Conservation (phyloP, 1,139 yeast genomes). For the Ogataea hybrid region DNA sequence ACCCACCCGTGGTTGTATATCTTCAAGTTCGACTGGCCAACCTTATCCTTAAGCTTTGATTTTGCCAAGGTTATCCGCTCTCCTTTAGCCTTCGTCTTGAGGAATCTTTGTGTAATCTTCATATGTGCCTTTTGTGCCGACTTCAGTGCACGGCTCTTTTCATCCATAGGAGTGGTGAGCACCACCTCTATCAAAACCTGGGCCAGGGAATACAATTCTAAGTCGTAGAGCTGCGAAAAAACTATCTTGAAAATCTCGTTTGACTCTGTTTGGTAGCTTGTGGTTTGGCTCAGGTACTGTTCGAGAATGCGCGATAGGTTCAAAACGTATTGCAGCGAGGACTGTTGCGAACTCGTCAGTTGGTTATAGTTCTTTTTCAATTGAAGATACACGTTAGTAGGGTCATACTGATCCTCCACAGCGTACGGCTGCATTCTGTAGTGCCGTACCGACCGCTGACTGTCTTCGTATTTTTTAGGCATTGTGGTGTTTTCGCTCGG, state of each 20-base stretch:
- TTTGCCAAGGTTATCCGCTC: background rate
- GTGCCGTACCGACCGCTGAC: background rate
- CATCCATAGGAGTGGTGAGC: conserved; percentile 1
- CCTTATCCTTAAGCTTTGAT: background rate
- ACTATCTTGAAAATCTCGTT: conserved; percentile 11
- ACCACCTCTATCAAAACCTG: conserved; percentile 8
- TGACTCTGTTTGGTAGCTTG: conserved; percentile 4
- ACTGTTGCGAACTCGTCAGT: background rate
- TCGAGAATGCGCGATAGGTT: conserved; percentile 2
- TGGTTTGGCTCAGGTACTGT: conserved; percentile 2
- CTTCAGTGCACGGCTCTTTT: conserved; percentile 1
- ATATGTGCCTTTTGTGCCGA: conserved; percentile 8
- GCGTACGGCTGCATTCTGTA: conserved; percentile 8
- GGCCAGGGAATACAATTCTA: conserved; percentile 6
- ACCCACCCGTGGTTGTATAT: conserved; percentile 9
- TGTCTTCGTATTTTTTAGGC: background rate
- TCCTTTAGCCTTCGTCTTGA: conserved; percentile 1
- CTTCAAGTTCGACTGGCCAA: background rate
- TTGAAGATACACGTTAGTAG: background rate
- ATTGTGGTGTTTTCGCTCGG: background rate
- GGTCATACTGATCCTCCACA: background rate
- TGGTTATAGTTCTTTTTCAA: conserved; percentile 1
- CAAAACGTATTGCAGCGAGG: conserved; percentile 4
- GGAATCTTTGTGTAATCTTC: conserved; percentile 6
- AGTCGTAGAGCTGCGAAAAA: conserved; percentile 14